These are phyloP conservation scores for Lignosus rhinocerotis DNA, from an alignment of 1,284 basidiomycete genomes.

Conservation along the genomic window DNA sequence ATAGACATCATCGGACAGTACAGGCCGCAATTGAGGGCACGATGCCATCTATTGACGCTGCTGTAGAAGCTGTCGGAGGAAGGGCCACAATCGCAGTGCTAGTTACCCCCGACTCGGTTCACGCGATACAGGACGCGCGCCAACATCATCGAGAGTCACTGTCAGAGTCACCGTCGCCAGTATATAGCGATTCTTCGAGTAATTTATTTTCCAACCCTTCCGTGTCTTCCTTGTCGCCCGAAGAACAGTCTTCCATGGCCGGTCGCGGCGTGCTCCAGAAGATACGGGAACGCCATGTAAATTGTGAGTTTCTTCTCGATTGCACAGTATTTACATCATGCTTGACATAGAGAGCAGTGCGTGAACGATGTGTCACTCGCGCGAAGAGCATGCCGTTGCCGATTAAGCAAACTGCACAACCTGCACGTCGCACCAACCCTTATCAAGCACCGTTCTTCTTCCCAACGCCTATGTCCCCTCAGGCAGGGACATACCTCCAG, in stretches of 20 bases:
- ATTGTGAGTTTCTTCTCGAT: slow-evolving; percentile 1
- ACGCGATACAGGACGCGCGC: too few species aligned
- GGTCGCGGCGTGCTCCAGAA: slow-evolving; percentile 11
- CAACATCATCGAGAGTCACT: not conserved
- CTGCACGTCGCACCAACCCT: slow-evolving; percentile 49
- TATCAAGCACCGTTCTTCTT: slow-evolving; percentile 65
- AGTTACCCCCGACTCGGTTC: too few species aligned
- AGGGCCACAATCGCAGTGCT: not conserved
- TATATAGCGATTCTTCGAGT: slow-evolving; percentile 6
- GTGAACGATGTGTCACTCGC: slow-evolving; percentile 18
- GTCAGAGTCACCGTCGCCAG: not conserved
- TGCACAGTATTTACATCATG: not conserved
- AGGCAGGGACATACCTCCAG: slow-evolving; percentile 35
- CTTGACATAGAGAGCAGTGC: slow-evolving; percentile 1
- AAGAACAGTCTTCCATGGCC: slow-evolving; percentile 3
- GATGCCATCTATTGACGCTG: not conserved
- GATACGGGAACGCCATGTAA: slow-evolving; percentile 8
- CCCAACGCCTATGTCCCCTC: slow-evolving; percentile 45
- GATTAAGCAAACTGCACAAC: slow-evolving; percentile 11
- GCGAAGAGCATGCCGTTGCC: slow-evolving; percentile 15
- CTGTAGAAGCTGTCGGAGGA: not conserved
- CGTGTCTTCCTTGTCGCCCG: not conserved
- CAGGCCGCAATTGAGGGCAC: not conserved
- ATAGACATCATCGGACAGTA: not conserved
- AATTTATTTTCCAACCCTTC: slow-evolving; percentile 6